phyloP scores from a whole-genome alignment of 2,329 filamentous ascomycete genomes.

The Neurospora crassa region DNA sequence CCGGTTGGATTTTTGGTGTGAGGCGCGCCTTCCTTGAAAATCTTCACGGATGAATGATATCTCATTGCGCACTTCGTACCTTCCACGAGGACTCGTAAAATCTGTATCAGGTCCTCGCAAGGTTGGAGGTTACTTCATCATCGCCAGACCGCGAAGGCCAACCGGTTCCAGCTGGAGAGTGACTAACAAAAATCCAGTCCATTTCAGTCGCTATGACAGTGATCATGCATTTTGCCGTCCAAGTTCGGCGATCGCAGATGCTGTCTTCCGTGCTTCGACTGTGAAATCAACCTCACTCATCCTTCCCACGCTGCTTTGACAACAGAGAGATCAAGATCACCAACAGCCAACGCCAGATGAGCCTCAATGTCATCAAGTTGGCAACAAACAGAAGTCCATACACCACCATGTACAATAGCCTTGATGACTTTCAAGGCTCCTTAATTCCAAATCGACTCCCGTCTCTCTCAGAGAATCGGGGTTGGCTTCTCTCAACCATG shows the following conservation, averaged over 20 bases:
- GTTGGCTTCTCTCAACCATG: neutral
- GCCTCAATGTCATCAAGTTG: neutral
- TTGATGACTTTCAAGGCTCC: neutral
- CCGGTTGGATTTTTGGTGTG: neutral
- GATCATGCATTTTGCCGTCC: neutral
- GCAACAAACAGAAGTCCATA: neutral
- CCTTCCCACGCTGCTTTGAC: neutral
- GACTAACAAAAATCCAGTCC: neutral
- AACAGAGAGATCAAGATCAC: neutral
- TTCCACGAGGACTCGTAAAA: neutral
- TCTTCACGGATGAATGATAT: neutral
- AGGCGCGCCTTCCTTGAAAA: neutral
- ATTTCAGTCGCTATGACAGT: neutral
- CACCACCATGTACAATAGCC: neutral
- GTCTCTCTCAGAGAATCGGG: neutral
- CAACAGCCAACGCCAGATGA: neutral
- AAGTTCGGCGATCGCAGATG: neutral
- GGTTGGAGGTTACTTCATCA: neutral
- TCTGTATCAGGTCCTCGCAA: neutral
- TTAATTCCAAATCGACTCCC: neutral
- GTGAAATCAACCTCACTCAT: neutral
- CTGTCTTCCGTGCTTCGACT: neutral
- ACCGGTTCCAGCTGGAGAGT: too few species aligned
- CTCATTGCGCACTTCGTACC: neutral
- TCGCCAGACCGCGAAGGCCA: too few species aligned